These are phyloP conservation scores for Escallonia herrerae DNA, from an alignment of 129 eudicot species.

Conservation along the genomic window DNA sequence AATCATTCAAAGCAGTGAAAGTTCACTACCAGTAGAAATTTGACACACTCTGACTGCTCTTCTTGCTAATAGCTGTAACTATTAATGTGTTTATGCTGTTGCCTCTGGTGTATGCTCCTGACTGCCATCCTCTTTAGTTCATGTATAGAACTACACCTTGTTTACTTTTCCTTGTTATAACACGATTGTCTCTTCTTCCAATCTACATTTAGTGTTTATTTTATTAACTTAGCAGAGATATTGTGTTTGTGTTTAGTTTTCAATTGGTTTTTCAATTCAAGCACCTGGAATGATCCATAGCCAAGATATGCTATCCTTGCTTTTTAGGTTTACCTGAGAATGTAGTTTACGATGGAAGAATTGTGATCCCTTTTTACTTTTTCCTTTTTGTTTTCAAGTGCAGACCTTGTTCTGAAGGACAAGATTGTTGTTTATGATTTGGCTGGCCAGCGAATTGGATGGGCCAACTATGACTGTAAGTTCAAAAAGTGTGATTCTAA, in stretches of 20 bases:
- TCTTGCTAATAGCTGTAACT: no score
- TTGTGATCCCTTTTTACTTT: not conserved
- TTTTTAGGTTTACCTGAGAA: not conserved
- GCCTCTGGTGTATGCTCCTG: not conserved
- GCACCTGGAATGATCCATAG: no score
- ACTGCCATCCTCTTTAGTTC: not conserved
- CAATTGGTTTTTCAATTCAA: not conserved
- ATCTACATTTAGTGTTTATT: no score
- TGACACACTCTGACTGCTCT: no score
- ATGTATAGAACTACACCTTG: not conserved
- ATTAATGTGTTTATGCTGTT: no score
- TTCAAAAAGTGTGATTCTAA: not conserved
- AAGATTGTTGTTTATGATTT: constrained; percentile 83
- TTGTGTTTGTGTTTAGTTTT: no score
- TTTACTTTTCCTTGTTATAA: not conserved
- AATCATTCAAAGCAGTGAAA: no score
- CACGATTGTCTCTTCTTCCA: not conserved
- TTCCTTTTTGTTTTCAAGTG: constrained; percentile 3
- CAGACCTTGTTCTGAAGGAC: constrained; percentile 92
- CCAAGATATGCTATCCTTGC: not conserved
- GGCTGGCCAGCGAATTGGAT: constrained; percentile 85
- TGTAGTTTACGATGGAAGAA: not conserved
- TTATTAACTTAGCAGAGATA: no score
- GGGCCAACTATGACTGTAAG: constrained; percentile 97
- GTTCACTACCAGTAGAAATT: no score